Evolutionary conservation across 2,329 filamentous ascomycete genomes (phyloP), one percentile per base, ranked within the genome.

Genomic region (Penicillium olsonii): DNA sequence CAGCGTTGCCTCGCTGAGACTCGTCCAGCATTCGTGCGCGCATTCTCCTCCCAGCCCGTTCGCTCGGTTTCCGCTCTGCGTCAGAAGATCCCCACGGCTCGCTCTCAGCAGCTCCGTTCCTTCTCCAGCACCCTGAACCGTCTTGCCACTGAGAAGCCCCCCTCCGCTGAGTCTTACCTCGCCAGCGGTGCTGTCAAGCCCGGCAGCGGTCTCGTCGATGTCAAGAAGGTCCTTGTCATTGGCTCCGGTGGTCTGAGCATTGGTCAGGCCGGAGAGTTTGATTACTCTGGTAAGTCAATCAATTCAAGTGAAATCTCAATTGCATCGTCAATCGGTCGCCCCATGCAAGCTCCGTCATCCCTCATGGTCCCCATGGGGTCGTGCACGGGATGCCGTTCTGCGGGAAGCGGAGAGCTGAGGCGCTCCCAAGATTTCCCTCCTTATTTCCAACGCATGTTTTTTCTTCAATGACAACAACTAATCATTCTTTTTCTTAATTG

Each of bases 151-250:
- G 83, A 94, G 72, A 78, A 84, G 58, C 87, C 89, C 44, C 90
- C 91, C 48, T 89, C 87, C 67, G 83, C 91, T 45, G 85, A 92
- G 75, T 89, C 92, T 55, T 96, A 96, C 74, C 79, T 96, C 63
- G 85, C 90, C 68, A 95, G 90, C 75, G 92, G 91, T 63, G 87
- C 85, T 52, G 86, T 96, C 68, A 88, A 91, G 72, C 86, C 82
- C 51, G 81, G 87, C 50, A 82, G 82, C 65, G 81, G 92, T 64
- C 77, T 88, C 47, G 87, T 96, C 42, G 84, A 96, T 69, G 91
- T 97, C 58, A 95, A 95, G 79, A 97, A 97, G 78, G 92, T 97
- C 44, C 79, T 97, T 55, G 92, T 97, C 62, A 96, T 97, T 78
- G 92, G 92, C 52, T 92, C 87, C 76, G 92, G 92, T 77, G 92